Percentiles rank a stretch among this genome's conserved stretches.
Evolutionary conservation across 768 basidiomycete genomes (phyloP).

Genomic region (Leccinellum luteum): DNA sequence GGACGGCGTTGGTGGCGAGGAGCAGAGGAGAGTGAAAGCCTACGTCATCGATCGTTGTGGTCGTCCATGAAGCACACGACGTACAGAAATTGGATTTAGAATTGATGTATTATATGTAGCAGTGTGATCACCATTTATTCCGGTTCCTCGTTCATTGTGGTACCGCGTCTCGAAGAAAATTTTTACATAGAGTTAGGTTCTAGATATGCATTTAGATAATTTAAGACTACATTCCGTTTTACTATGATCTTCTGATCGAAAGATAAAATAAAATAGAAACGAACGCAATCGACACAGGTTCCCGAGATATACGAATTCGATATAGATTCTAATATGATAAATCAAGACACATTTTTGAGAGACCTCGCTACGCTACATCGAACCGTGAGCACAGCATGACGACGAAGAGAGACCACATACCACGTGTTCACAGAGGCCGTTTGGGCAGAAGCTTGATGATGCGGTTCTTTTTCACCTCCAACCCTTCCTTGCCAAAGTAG

Average conservation of each 20-base stretch:
- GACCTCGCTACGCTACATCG: neutral
- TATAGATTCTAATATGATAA: constrained; percentile 3
- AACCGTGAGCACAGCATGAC: neutral
- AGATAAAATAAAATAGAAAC: constrained; percentile 15
- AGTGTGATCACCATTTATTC: neutral
- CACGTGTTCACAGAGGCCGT: constrained; percentile 19
- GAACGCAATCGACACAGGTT: neutral
- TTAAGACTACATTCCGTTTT: neutral
- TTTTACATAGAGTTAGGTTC: neutral
- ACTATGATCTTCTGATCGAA: constrained; percentile 6
- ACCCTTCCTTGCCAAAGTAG: constrained; percentile 63
- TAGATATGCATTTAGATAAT: constrained; percentile 1
- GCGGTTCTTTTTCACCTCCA: constrained; percentile 51
- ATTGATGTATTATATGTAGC: neutral
- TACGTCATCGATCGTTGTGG: constrained; percentile 80
- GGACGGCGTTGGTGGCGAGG: constrained; percentile 82
- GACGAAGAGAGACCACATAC: neutral
- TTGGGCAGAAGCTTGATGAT: constrained; percentile 50
- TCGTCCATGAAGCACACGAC: constrained; percentile 14
- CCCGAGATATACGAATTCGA: neutral
- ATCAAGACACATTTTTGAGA: neutral
- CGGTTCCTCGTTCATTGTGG: neutral
- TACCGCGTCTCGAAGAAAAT: neutral
- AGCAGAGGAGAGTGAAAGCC: constrained; percentile 75
- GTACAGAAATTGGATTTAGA: neutral